phyloP scores from a whole-genome alignment of 129 eudicot genomes.

The Escallonia rubra region DNA sequence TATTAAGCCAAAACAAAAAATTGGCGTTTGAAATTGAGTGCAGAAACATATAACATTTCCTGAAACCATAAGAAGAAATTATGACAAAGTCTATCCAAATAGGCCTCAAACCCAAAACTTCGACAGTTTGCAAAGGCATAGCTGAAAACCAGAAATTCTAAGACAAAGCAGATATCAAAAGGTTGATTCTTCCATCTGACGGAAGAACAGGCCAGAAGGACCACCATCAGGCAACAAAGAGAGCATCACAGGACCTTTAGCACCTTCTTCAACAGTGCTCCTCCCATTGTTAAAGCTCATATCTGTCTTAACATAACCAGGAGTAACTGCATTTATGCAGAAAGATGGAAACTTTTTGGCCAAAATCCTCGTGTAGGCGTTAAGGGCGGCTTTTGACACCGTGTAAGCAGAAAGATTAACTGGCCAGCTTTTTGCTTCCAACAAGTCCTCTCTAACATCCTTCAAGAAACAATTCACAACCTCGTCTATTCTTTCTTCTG shows the following conservation, averaged over 20 bases:
- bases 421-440: conserved; percentile 4
- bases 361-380: conserved; percentile 20
- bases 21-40: too few species aligned
- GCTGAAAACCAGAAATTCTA: background rate
- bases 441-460: conserved; percentile 3
- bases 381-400: conserved; percentile 19
- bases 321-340: conserved; percentile 13
- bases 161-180: conserved; percentile 3
- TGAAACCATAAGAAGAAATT: too few species aligned
- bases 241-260: conserved; percentile 4
- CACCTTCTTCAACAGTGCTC: conserved; percentile 15
- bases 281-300: conserved; percentile 1
- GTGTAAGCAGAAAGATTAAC: background rate
- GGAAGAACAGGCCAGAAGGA: conserved; percentile 22
- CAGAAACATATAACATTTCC: too few species aligned
- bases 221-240: conserved; percentile 10
- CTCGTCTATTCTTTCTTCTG: conserved; percentile 12
- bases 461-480: conserved; percentile 1
- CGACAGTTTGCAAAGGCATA: too few species aligned
- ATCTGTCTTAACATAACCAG: conserved; percentile 20
- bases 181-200: background rate
- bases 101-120: too few species aligned
- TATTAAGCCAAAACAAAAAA: too few species aligned
- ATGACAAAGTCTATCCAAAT: too few species aligned
- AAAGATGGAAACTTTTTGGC: conserved; percentile 14